A percentile compares a stretch with the other conserved stretches of the same genome.
Evolutionary conservation across 2,329 filamentous ascomycete species (phyloP).

Genomic region (Akanthomyces muscarius): DNA sequence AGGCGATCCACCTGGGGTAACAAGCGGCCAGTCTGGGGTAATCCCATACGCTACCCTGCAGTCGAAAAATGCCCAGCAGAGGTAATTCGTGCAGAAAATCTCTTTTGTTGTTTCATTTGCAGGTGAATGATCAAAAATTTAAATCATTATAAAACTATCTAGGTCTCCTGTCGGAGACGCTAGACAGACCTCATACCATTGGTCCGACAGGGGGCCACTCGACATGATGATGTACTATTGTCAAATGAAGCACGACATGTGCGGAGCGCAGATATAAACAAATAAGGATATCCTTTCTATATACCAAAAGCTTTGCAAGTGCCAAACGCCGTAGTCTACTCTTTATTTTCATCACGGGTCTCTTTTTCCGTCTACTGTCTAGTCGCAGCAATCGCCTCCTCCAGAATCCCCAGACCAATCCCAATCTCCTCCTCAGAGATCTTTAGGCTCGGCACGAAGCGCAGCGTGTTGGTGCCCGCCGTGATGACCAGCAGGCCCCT

Average conservation of each 20-base stretch:
- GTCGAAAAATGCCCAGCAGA: not conserved
- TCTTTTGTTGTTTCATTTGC: too few species aligned
- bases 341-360: not conserved
- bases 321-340: constrained; percentile 5
- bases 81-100: too few species aligned
- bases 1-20: too few species aligned
- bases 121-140: too few species aligned
- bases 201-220: too few species aligned
- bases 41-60: not conserved
- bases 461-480: constrained; percentile 83
- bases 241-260: too few species aligned
- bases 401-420: constrained; percentile 70
- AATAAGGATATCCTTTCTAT: constrained; percentile 9
- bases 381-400: constrained; percentile 55
- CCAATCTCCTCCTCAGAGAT: constrained; percentile 79
- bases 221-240: too few species aligned
- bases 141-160: too few species aligned
- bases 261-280: not conserved
- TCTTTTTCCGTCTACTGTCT: constrained; percentile 22
- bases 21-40: too few species aligned
- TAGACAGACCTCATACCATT: too few species aligned
- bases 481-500: constrained; percentile 87
- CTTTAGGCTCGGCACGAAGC: constrained; percentile 84
- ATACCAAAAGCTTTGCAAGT: not conserved
- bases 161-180: too few species aligned